These are phyloP conservation scores for Litsea cubeba DNA, from an alignment of 164 flowering plant genomes.

Conservation along the genomic window DNA sequence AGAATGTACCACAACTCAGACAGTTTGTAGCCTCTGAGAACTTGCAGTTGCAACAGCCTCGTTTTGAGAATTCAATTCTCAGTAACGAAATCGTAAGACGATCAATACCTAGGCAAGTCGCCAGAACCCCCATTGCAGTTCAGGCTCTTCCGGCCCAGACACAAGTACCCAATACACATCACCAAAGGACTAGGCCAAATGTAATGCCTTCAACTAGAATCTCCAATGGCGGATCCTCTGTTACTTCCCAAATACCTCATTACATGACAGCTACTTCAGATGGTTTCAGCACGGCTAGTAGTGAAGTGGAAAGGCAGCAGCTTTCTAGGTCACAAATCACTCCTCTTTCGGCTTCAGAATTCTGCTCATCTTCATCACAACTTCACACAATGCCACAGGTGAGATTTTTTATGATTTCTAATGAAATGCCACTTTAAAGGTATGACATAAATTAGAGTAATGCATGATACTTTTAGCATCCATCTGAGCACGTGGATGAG, in stretches of 20 bases:
- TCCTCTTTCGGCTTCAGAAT: conserved; percentile 19
- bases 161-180: conserved; percentile 17
- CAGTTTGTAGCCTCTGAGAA: conserved; percentile 23
- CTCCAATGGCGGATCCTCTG: conserved; percentile 15
- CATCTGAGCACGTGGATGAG: not conserved
- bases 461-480: not conserved
- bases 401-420: conserved; percentile 1
- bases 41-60: conserved; percentile 36
- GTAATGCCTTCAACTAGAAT: conserved; percentile 1
- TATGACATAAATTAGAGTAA: not conserved
- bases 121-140: conserved; percentile 49
- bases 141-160: conserved; percentile 61
- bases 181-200: conserved; percentile 22
- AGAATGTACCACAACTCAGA: conserved; percentile 4
- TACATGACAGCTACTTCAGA: conserved; percentile 16
- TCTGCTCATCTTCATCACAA: conserved; percentile 23
- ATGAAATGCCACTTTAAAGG: not conserved
- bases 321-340: conserved; percentile 16
- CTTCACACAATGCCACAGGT: conserved; percentile 34
- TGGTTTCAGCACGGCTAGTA: conserved; percentile 10
- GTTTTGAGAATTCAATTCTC: conserved; percentile 19
- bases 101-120: conserved; percentile 27
- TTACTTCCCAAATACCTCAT: conserved; percentile 23
- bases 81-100: conserved; percentile 35
- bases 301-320: conserved; percentile 37